phyloP scores from a whole-genome alignment of 139 green algal genomes.

The Closterium sp. region DNA sequence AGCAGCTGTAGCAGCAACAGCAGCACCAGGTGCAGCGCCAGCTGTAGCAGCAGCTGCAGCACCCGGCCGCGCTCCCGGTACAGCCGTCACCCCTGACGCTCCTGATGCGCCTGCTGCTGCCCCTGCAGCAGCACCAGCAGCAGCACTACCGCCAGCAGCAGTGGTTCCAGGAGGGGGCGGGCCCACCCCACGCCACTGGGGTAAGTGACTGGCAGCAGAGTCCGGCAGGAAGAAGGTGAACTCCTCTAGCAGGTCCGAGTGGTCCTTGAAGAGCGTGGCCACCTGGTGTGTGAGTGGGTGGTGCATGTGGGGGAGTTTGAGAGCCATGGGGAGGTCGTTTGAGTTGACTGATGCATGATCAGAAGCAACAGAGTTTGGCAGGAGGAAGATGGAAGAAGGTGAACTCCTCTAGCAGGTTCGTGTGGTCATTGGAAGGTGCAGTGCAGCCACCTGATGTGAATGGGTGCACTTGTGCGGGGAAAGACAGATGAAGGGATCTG shows the following conservation, averaged over 20 bases:
- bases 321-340: too few species aligned
- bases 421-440: too few species aligned
- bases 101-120: not conserved
- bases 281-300: slow-evolving; percentile 64
- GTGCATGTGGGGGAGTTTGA: too few species aligned
- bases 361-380: slow-evolving; percentile 76
- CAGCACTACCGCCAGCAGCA: not conserved
- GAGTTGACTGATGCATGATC: not conserved
- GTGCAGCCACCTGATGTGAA: too few species aligned
- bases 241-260: slow-evolving; percentile 92
- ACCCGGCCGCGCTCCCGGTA: not conserved
- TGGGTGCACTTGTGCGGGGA: too few species aligned
- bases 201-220: slow-evolving; percentile 35
- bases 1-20: not conserved
- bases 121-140: slow-evolving; percentile 6
- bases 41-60: not conserved
- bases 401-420: slow-evolving; percentile 95
- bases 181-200: not conserved
- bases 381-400: slow-evolving; percentile 99
- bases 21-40: not conserved
- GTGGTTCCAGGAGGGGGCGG: not conserved
- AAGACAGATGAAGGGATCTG: slow-evolving; percentile 40
- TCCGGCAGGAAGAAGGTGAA: slow-evolving; percentile 99
- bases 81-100: not conserved
- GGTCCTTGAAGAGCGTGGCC: slow-evolving; percentile 84